Conservation (phyloP, 2,329 filamentous ascomycete species). For the Aspergillus sergii region DNA sequence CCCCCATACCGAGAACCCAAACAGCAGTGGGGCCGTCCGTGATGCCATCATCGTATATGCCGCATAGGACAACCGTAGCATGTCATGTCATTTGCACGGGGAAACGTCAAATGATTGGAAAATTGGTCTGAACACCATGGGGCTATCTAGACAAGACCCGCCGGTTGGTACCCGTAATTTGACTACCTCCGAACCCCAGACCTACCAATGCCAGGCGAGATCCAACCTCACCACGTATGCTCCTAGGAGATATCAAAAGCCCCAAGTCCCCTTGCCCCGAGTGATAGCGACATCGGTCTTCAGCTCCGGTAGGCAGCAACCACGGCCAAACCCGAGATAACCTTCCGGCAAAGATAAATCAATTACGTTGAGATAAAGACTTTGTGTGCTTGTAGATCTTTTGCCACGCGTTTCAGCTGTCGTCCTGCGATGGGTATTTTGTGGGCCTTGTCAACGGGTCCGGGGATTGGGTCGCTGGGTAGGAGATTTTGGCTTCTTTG, state of each 20-base stretch:
- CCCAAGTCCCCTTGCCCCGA: not conserved
- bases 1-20: not conserved
- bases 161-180: not conserved
- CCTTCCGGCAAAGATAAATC: not conserved
- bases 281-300: constrained; percentile 7
- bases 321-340: not conserved
- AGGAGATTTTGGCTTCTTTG: not conserved
- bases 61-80: not conserved
- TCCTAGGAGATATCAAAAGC: not conserved
- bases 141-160: not conserved
- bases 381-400: constrained; percentile 8
- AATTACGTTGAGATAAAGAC: constrained; percentile 5
- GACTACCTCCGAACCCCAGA: not conserved
- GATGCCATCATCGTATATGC: not conserved
- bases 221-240: not conserved
- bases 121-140: not conserved
- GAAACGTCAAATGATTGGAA: not conserved
- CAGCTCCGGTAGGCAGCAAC: constrained; percentile 18
- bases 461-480: constrained; percentile 5
- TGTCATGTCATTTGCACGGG: not conserved
- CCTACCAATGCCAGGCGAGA: not conserved
- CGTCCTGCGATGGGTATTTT: constrained; percentile 5
- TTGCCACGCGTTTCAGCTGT: constrained; percentile 25
- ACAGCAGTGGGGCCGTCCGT: not conserved
- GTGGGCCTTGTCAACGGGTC: constrained; percentile 9